phyloP scores from a whole-genome alignment of 495 filamentous ascomycete species.

The Penicillium cataractarum region DNA sequence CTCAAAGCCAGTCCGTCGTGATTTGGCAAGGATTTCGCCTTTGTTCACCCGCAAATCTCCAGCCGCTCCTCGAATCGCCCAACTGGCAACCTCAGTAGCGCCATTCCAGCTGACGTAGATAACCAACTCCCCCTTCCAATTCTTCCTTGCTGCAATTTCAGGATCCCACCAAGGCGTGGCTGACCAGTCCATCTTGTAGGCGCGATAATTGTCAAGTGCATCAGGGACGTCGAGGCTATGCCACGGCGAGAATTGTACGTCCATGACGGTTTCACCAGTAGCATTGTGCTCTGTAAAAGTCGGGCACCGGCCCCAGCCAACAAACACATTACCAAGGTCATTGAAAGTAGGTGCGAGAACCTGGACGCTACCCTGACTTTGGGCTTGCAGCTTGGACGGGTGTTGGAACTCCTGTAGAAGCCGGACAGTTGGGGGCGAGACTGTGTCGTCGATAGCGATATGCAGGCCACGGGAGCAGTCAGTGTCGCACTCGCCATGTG shows the following conservation, averaged over 20 bases:
- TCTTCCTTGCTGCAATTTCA: constrained; percentile 16
- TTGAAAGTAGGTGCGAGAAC: constrained; percentile 9
- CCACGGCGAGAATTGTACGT: constrained; percentile 30
- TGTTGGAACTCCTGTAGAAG: constrained; percentile 22
- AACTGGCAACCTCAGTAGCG: constrained; percentile 49
- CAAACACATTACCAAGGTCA: constrained; percentile 25
- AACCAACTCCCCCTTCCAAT: constrained; percentile 9
- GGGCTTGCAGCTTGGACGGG: constrained; percentile 21
- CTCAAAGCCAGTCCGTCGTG: constrained; percentile 24
- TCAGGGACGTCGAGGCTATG: constrained; percentile 25
- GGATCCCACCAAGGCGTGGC: constrained; percentile 28
- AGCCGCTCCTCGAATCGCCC: constrained; percentile 18
- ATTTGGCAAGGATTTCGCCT: constrained; percentile 9
- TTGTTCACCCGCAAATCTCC: background rate
- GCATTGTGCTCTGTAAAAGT: constrained; percentile 26
- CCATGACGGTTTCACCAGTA: constrained; percentile 17
- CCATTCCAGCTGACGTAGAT: constrained; percentile 43
- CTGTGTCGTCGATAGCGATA: constrained; percentile 22
- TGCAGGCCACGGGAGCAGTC: constrained; percentile 30
- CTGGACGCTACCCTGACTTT: constrained; percentile 29
- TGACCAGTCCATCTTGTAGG: constrained; percentile 28
- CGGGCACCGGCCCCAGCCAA: constrained; percentile 32
- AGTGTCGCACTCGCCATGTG: constrained; percentile 20
- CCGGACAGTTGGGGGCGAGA: constrained; percentile 20
- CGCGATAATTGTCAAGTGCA: constrained; percentile 31